These are phyloP conservation scores for Tulasnella sp. DNA, from an alignment of 768 basidiomycete genomes.

Conservation along the genomic window DNA sequence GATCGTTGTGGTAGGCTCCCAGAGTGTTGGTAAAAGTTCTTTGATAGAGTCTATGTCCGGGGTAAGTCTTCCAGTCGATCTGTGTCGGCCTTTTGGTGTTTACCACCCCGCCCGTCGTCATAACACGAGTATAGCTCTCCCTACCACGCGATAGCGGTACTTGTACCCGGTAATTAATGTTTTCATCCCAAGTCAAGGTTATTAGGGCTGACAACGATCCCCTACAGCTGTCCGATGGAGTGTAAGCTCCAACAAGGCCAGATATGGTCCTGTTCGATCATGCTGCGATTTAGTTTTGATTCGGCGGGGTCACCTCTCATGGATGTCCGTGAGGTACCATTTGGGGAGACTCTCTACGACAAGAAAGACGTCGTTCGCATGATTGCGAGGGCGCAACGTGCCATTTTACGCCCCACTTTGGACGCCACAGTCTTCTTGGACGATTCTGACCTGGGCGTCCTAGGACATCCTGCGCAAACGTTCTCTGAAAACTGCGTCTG, in stretches of 20 bases:
- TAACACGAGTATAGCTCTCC: constrained; percentile 33
- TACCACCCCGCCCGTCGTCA: neutral
- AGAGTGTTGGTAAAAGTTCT: constrained; percentile 66
- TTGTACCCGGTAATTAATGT: constrained; percentile 44
- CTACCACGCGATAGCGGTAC: constrained; percentile 59
- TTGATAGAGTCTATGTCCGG: constrained; percentile 60
- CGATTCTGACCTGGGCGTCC: constrained; percentile 1
- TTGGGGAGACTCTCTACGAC: constrained; percentile 7
- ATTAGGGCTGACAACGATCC: constrained; percentile 28
- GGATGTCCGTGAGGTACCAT: constrained; percentile 18
- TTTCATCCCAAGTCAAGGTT: constrained; percentile 26
- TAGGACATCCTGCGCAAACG: constrained; percentile 10
- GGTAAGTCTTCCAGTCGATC: constrained; percentile 2
- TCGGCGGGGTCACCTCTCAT: constrained; percentile 1
- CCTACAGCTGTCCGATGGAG: constrained; percentile 30
- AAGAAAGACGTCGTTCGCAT: constrained; percentile 18
- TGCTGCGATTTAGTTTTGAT: constrained; percentile 26
- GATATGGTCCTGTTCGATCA: constrained; percentile 28
- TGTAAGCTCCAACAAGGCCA: constrained; percentile 23
- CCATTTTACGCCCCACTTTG: constrained; percentile 19
- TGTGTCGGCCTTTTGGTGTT: neutral
- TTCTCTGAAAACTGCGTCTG: constrained; percentile 50
- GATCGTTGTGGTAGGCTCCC: constrained; percentile 59
- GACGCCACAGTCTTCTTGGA: constrained; percentile 11
- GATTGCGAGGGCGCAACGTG: constrained; percentile 20